Base-by-base conservation (phyloP, 164 flowering plant genomes). In the Chimonanthus salicifolius region DNA sequence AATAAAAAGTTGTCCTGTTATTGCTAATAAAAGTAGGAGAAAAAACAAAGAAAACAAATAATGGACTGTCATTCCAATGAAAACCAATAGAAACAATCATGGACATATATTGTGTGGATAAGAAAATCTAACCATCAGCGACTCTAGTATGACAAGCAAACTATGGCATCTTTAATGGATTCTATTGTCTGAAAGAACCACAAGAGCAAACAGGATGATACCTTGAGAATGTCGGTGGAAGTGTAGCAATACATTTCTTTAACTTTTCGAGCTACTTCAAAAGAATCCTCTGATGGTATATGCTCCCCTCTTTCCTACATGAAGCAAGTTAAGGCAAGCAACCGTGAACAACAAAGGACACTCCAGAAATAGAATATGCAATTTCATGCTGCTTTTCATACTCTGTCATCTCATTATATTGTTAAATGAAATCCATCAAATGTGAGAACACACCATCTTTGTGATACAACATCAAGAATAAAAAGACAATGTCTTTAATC, bases 281-380 rank as follows among this genome's bases (percentile, higher is more conserved):
- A 92, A 72, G 98, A 92, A 71, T 94, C 99, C 78, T 96, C 99
- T 44, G 95, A 89, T 67, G 99, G 98, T 68, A 96, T 84, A 80
- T 94, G 85, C 84, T 96, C 99, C 73, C 99, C 99, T 80, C 99
- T 94, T 94, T 96, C 99, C 99, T 94, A 84, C 74, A 86, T 5
- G 58, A 77, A 73, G 75, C 20, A 65, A 77, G 11, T 45, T 82
- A 65, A 78, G 77, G 71, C 49, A 67, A 58, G 48, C 2, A 3
- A 6, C 15, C 15, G 10, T 45, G 68, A 68, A 45, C 46, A 68
- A 47, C 70, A 47, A 47, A 47, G 6, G 16, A 54, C 3, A 11
- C 60, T 54, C 60, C 60, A 54, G 60, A 4, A 54, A 54, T 54
- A n/a, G 60, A 54, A 54, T 54, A 11, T n/a, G 16, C 60, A 54